phyloP scores from a whole-genome alignment of 805 yeast genomes.

The Kodamaea fukazawae region DNA sequence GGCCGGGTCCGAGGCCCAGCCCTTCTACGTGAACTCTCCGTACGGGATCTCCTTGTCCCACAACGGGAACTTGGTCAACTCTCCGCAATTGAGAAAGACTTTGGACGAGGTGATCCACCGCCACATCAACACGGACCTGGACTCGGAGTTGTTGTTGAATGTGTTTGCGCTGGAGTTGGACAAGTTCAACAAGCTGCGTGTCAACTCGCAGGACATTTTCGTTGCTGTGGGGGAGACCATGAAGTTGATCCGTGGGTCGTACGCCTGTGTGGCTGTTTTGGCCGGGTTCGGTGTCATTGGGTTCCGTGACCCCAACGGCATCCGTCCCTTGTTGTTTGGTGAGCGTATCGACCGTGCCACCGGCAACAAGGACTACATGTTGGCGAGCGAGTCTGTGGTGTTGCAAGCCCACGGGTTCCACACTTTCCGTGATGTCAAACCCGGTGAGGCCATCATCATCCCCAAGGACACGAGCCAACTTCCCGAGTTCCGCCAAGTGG shows the following conservation, averaged over 20 bases:
- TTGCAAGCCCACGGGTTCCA: slow-evolving; percentile 86
- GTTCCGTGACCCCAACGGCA: slow-evolving; percentile 96
- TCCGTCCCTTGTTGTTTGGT: slow-evolving; percentile 87
- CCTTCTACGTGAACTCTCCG: slow-evolving; percentile 96
- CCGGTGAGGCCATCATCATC: slow-evolving; percentile 96
- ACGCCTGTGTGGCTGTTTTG: slow-evolving; percentile 90
- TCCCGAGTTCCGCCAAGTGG: slow-evolving; percentile 87
- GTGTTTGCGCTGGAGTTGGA: slow-evolving; percentile 90
- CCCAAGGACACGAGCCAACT: slow-evolving; percentile 62
- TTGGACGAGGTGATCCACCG: slow-evolving; percentile 94
- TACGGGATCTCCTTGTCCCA: slow-evolving; percentile 89
- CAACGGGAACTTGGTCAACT: slow-evolving; percentile 93
- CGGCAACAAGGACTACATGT: slow-evolving; percentile 83
- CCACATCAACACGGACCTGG: slow-evolving; percentile 96
- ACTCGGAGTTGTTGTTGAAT: slow-evolving; percentile 86
- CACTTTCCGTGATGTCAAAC: slow-evolving; percentile 75
- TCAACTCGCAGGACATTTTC: slow-evolving; percentile 85
- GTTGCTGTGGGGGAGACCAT: slow-evolving; percentile 81
- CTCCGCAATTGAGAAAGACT: slow-evolving; percentile 68
- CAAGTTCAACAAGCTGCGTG: slow-evolving; percentile 88
- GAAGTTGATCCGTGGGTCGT: slow-evolving; percentile 87
- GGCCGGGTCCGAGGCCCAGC: slow-evolving; percentile 97
- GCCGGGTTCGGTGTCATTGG: slow-evolving; percentile 97
- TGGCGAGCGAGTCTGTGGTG: slow-evolving; percentile 94
- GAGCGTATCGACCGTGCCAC: slow-evolving; percentile 62